Base-by-base conservation (phyloP, 2,329 filamentous ascomycete genomes). In the Fusarium mangiferae region DNA sequence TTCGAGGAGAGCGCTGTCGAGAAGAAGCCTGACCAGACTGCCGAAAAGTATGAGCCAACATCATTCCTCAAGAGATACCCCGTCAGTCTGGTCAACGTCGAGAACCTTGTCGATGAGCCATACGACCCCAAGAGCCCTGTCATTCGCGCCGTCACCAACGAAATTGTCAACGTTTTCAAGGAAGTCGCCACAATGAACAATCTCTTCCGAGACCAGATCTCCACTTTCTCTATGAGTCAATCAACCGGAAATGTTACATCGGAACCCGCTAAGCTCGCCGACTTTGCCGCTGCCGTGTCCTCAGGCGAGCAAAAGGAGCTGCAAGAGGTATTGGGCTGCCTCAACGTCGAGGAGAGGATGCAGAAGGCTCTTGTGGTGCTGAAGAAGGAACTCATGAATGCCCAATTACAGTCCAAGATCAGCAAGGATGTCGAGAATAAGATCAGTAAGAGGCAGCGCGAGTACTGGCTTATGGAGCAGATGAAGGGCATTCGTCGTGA, bases 391-490 rank as follows among this genome's bases (percentile, higher is more conserved):
- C 90, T 98, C 61, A 98, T 98, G 93, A 99, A 98, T 77, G 96
- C 96, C 1, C 94, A 98, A 81, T 87, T 99, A 36, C 96, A 98
- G 82, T 96, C 94, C 65, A 99, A 98, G 87, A 98, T 99, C 66
- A 94, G 93, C 66, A 98, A 98, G 84, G 96, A 99, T 80, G 97
- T 99, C 24, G 96, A 98, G 82, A 94, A 90, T 80, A 98, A 98
- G 84, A 98, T 99, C 61, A 95, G 95, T 78, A 98, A 99, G 85
- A 92, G 96, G 36, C 96, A 99, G 82, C 91, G 96, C 59, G 96
- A 99, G 81, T 99, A 98, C 85, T 98, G 95, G 94, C 86, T 99
- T 52, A 97, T 98, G 94, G 96, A 99, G 84, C 97, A 99, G 82
- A 98, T 99, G 95, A 98, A 98, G 86, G 96, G 95, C 33, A 99